Evolutionary conservation across 164 flowering plant species (phyloP).

Genomic region (Nymphaea colorata): DNA sequence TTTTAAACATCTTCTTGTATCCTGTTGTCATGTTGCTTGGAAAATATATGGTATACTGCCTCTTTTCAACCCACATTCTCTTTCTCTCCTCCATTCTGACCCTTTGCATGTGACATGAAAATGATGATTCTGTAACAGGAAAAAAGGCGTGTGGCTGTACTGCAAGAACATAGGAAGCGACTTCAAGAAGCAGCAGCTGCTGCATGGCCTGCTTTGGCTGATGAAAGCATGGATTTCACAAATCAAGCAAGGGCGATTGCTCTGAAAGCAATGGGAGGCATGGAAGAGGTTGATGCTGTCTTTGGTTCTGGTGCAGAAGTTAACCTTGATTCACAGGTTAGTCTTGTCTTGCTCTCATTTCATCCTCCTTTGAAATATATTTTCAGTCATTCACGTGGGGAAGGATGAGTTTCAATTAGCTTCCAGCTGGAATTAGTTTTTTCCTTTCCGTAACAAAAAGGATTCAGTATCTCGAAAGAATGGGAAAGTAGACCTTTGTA

Average conservation of each 20-base stretch:
- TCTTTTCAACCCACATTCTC: no score
- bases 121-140: constrained; percentile 35
- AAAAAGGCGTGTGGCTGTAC: constrained; percentile 52
- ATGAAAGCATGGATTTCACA: constrained; percentile 50
- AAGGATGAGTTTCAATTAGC: no score
- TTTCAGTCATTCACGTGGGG: no score
- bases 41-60: no score
- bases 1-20: no score
- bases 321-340: constrained; percentile 85
- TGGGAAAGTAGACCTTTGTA: no score
- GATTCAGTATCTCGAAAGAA: no score
- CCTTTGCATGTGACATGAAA: not conserved
- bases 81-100: not conserved
- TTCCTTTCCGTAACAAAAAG: no score
- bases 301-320: constrained; percentile 93
- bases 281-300: constrained; percentile 94
- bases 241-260: constrained; percentile 30
- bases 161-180: constrained; percentile 64
- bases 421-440: no score
- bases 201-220: constrained; percentile 29
- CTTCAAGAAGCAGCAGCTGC: constrained; percentile 66
- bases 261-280: constrained; percentile 82
- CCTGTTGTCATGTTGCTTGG: no score
- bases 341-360: not conserved
- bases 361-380: no score